Evolutionary conservation across 2,329 filamentous ascomycete genomes (phyloP), one percentile per base, ranked within the genome.

Genomic region (Cercospora beticola): DNA sequence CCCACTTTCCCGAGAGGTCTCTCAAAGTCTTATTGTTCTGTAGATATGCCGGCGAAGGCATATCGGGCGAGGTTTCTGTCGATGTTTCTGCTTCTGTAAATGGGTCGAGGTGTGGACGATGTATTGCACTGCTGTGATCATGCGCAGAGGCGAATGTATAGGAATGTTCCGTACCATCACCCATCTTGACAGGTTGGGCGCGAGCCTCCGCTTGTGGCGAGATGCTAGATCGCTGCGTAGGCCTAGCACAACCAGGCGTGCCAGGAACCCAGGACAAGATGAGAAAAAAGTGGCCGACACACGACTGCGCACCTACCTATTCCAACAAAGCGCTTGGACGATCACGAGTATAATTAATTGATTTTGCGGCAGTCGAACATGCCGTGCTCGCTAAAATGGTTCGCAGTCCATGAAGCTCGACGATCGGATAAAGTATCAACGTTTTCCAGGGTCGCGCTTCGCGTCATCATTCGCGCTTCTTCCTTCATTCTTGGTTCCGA

Each of bases 1-100:
- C 23, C 66, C 66, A 68, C 9, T 40, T 62, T 5, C 62, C 66
- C 9, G 46, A 52, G 30, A 68, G 54, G n/a, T 68, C 58, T 36
- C 66, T 49, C 8, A 68, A 21, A 16, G 30, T 62, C 23, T 68
- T 68, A 49, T 65, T 28, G 23, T 65, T 61, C 33, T 60, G 54
- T 18, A 60, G 33, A 59, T 65, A 65, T 21, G 23, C 8, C 10
- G 54, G 36, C 10, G 64, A 65, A 52, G 33, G 64, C 40, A 49
- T 52, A 18, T 31, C n/a, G 8, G 40, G n/a, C 33, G 14, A 46
- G 16, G 8, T n/a, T n/a, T 60, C 23, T 26, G 18, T 18, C 10
- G 56, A 65, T 14, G 23, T 36, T 36, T 52, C 21, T 61, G 56
- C 46, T 46, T 43, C 36, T 14, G 33, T 60, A 5, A 62, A 28